Base-by-base conservation (phyloP, 73 alveolate genomes). In the Tetrahymena thermophila region DNA sequence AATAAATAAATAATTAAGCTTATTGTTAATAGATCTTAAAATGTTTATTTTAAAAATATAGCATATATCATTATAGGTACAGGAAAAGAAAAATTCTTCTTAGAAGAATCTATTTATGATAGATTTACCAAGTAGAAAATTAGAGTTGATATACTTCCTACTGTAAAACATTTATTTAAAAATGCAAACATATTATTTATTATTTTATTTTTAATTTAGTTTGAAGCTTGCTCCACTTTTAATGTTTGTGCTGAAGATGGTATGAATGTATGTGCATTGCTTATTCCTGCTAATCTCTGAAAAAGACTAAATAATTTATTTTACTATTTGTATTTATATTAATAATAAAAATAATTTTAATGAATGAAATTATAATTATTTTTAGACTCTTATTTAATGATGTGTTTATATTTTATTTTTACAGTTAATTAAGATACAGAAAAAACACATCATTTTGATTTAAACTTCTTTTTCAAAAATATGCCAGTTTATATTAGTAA, bases 141-240 rank as follows among this genome's bases (percentile, higher is more conserved):
- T 10, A 85, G 85, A 4, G 97, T 95, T 11, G 97, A 95, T 89
- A 85, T 95, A 0, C 95, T 95, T 28, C 95, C 97, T 34, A 95
- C 97, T 8, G 58, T 37, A 85, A 38, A 85, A 25, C 11, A 19
- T 71, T 71, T 34, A 10, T 28, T n/a, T 71, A 3, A 28, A 10
- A 25, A 28, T 71, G 31, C 35, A n/a, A n/a, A n/a, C n/a, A 7
- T 23, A 7, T 0, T 23, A 16, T 25, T 56, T 23, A 9, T 6
- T 1, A 6, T 56, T 21, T 23, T 56, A 7, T 6, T 25, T 31
- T 28, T 85, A 38, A 38, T 28, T 31, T 31, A 85, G 85, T 95
- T 95, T 85, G 97, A 95, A 38, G 97, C 97, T 28, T 95, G 97
- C 85, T 84, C 95, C 93, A 93, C 93, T 89, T 95, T 95, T 58